These are phyloP conservation scores for Coniochaeta hoffmannii DNA, from an alignment of 2,329 filamentous ascomycete genomes.

Conservation along the genomic window DNA sequence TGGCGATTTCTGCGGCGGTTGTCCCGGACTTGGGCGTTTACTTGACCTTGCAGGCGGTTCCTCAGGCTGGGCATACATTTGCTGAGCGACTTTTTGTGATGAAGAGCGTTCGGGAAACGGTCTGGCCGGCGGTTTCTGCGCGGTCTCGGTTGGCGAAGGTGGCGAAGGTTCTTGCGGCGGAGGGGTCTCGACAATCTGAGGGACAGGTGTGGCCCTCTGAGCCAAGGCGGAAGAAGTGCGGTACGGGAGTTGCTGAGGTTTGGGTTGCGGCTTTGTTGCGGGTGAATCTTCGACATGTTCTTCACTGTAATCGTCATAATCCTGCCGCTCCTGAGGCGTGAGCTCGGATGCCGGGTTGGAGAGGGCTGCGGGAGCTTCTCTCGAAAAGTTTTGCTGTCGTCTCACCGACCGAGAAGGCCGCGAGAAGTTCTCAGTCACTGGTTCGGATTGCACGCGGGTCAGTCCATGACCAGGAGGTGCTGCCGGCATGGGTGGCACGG, in stretches of 20 bases:
- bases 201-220: constrained; percentile 31
- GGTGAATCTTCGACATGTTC: constrained; percentile 7
- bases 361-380: constrained; percentile 25
- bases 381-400: constrained; percentile 40
- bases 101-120: constrained; percentile 47
- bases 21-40: constrained; percentile 17
- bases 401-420: constrained; percentile 44
- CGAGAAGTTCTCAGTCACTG: constrained; percentile 56
- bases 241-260: constrained; percentile 24
- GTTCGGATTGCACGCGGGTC: constrained; percentile 63
- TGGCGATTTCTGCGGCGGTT: constrained; percentile 7
- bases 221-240: constrained; percentile 24
- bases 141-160: constrained; percentile 5
- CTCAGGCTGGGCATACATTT: constrained; percentile 32
- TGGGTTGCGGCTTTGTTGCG: constrained; percentile 13
- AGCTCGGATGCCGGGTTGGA: constrained; percentile 11
- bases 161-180: constrained; percentile 26
- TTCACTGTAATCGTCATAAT: not conserved
- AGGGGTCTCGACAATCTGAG: constrained; percentile 60
- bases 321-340: constrained; percentile 11
- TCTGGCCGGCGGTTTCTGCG: constrained; percentile 15
- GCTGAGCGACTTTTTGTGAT: constrained; percentile 39
- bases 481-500: constrained; percentile 20
- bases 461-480: constrained; percentile 44
- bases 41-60: constrained; percentile 22